These are phyloP conservation scores for Fraxinus pennsylvanica DNA, from an alignment of 257 asterid genomes.

Conservation along the genomic window DNA sequence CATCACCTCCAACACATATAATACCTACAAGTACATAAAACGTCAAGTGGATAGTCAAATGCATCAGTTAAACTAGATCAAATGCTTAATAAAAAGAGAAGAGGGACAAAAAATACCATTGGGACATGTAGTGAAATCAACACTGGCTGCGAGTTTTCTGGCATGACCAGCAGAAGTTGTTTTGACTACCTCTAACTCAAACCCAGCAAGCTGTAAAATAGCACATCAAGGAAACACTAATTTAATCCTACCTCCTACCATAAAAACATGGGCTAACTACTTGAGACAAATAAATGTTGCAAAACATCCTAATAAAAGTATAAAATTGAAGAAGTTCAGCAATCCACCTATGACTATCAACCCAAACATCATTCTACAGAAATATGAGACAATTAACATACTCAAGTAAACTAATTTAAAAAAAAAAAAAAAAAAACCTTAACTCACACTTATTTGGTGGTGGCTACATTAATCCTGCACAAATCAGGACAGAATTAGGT, in stretches of 20 bases:
- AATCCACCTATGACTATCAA: neutral
- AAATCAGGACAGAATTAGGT: neutral
- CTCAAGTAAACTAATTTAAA: neutral
- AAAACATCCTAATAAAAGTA: neutral
- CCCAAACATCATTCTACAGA: neutral
- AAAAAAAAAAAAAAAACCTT: neutral
- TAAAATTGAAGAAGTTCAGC: neutral
- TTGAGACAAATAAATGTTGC: neutral
- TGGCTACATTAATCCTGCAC: neutral
- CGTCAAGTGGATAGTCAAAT: conserved; percentile 24
- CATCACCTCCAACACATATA: conserved; percentile 98
- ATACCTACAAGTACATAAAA: conserved; percentile 62
- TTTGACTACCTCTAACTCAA: conserved; percentile 87
- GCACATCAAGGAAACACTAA: conserved; percentile 22
- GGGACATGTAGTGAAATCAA: conserved; percentile 91
- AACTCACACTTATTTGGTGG: neutral
- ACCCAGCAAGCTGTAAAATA: conserved; percentile 85
- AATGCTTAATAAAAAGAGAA: conserved; percentile 19
- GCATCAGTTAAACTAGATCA: conserved; percentile 20
- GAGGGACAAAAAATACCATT: conserved; percentile 57
- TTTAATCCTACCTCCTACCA: neutral
- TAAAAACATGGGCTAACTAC: neutral
- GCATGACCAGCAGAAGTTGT: conserved; percentile 99
- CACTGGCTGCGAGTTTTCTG: conserved; percentile 81
- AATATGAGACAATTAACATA: neutral